Evolutionary conservation across 2,329 filamentous ascomycete genomes (phyloP), one percentile per base, ranked within the genome.

Genomic region (Beauveria sp.): DNA sequence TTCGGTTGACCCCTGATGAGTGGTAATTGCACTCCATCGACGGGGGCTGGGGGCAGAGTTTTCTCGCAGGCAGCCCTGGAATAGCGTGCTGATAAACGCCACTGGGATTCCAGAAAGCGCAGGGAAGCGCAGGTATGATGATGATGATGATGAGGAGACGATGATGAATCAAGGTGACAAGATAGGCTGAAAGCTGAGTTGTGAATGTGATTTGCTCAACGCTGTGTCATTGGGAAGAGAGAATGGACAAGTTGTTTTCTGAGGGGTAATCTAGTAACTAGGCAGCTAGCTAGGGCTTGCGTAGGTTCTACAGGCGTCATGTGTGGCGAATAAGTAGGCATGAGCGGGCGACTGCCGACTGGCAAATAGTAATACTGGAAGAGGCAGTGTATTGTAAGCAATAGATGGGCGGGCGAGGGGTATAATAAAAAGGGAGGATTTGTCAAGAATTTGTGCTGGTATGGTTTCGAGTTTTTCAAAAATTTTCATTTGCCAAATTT

Each of bases 41-140:
- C 56, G 55, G 47, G 55, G 56, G 57, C 50, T 54, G 48, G 57
- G 55, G 57, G 57, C 48, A 59, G 50, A 59, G 57, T 59, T 59
- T 59, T 57, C 55, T 57, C 5, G 30, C 22, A 30, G 53, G 55
- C 20, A 40, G 44, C 55, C 55, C 30, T 41, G 55, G 55, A 24
- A 50, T 57, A 57, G 55, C 30, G 46, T 26, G 20, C 44, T 40
- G 7, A 10, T 30, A 10, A 34, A 57, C 56, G 47, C 52, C 34
- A 44, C 22, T 30, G 56, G 6, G 26, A 14, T 51, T 51, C 46
- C 20, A 58, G 34, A 58, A 30, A 20, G 48, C 10, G 26, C 28
- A 51, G 7, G 43, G 43, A 46, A 24, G 37, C 30, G 30, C 10
- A 34, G 30, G 30, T 9, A 34, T 24, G 22, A 34, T 34, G 10